Base-by-base conservation (phyloP, 768 basidiomycete species). In the Boletus huronensis region DNA sequence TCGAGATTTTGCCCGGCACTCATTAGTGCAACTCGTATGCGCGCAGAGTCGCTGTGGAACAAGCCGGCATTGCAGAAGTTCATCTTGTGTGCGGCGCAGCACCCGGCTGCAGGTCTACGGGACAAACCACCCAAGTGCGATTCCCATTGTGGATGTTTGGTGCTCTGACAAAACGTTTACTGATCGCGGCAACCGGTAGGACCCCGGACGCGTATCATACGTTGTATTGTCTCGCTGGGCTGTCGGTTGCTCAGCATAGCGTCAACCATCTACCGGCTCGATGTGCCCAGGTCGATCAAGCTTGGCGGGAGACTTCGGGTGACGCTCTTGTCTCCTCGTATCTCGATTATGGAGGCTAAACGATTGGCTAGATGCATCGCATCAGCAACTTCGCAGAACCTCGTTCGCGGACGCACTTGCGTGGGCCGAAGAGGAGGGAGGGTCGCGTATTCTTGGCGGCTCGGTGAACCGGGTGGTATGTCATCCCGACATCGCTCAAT, bases 161-260 rank as follows among this genome's bases (percentile, higher is more conserved):
- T 48, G 40, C 8, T 6, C 16, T 16, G 19, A 26, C n/a, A 11
- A 16, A 21, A n/a, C 3, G n/a, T n/a, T 16, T 29, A n/a, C 40
- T 61, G n/a, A 61, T 34, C 38, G 1, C n/a, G 7, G 7, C 4
- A 19, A 43, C 31, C 25, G 16, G 17, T 59, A 95, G 93, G 71
- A 71, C 72, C n/a, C 75, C 94, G n/a, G 97, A 99, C 67, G 80
- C 91, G 36, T 99, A 99, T 67, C 97, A 99, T 65, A 97, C 96
- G 0, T 73, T 91, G 34, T 98, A 96, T 70, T 95, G 92, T 65
- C 81, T 98, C 3, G 82, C 93, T 5, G 97, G 97, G 13, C 78
- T 97, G 17, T 92, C 96, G 0, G 76, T 83, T 0, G 90, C 96
- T 0, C 97, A 98, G 65, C 93, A 98, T 59, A 81, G 77, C 39